Evolutionary conservation across 2,329 filamentous ascomycete species (phyloP), one percentile per base, ranked within the genome.

Genomic region (Ustulina deusta): DNA sequence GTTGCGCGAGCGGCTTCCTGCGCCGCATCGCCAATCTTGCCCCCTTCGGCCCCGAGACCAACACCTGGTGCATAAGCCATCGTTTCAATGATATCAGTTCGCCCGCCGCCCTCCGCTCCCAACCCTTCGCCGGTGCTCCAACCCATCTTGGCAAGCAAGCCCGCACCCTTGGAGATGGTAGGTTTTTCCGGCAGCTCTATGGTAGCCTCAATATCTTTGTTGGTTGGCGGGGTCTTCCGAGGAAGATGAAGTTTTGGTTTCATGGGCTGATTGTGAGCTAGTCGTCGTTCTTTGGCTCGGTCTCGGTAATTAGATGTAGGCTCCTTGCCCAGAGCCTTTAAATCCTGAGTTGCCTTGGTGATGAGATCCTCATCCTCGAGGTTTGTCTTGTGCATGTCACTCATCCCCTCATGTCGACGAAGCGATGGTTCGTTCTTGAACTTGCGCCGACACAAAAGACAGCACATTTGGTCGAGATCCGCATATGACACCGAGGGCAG

Each of bases 81-180:
- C 13, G 89, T 89, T 34, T 85, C 84, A 61, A 93, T 87, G 3
- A 88, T 88, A 58, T 90, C 86, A 0, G 87, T 91, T 49, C 87
- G 84, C 0, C 91, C 91, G 6, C 84, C 84, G 6, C 87, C 88
- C 52, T 86, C 84, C 0, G 86, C 88, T 1, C 91, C 91, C 3
- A 93, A 81, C 0, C 91, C 90, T 64, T 85, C 83, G 9, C 91
- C 90, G 0, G 84, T 82, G 25, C 82, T 87, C 90, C 90, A 93
- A 29, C 91, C 91, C 87, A 92, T 91, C 81, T 92, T 93, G 44
- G 89, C 87, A 44, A 93, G 82, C 75, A 93, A 83, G 2, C 88
- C 87, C 0, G 89, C 89, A 13, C 90, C 90, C 77, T 90, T 92
- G 40, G 87, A 89, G 66, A 83, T 80, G 57, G 77, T 76, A 6